Evolutionary conservation across 306 rosid species (phyloP), one percentile per base, ranked within the genome.

Genomic region (Castanea mollissima): DNA sequence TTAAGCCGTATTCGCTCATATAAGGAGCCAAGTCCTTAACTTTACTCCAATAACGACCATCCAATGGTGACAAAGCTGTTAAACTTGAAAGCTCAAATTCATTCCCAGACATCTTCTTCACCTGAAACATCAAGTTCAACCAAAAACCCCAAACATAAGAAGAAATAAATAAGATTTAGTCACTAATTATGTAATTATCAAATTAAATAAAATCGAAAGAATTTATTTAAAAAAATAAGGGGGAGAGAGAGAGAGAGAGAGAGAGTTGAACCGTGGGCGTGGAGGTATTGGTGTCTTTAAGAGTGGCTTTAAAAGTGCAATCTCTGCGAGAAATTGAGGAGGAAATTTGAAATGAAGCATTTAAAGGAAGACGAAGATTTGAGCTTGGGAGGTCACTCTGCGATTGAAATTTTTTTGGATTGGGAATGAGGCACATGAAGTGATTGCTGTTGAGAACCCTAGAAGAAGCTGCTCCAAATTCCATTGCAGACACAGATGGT

Each of bases 61-160:
- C 96, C 86, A 91, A 81, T 2, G 96, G 96, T 19, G 96, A 91
- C 76, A 91, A 41, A 74, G 96, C 90, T 46, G 90, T 91, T 82
- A 91, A 81, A 73, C 62, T 73, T 54, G 92, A 91, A 49, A 84
- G 82, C 76, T 85, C 86, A 15, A 89, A 27, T 65, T 81, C 88
- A 51, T 6, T 7, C 54, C 44, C 69, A 6, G 62, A 5, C 80
- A 74, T 74, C 63, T 82, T 85, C 67, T 54, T 75, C 64, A 32
- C 62, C 78, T 75, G 76, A 44, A 74, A 23, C 34, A 19, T 18
- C 57, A 76, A 83, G 67, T 38, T 25, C 54, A 54, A 55, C 25
- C 38, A 16, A 34, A 65, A 27, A 58, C 14, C 46, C 19, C 18
- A 35, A 51, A 3, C 29, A 13, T 4, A 6, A 54, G 71, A 34